These are phyloP conservation scores for Ajuga reptans DNA, from an alignment of 305 asterid genomes.

Conservation along the genomic window DNA sequence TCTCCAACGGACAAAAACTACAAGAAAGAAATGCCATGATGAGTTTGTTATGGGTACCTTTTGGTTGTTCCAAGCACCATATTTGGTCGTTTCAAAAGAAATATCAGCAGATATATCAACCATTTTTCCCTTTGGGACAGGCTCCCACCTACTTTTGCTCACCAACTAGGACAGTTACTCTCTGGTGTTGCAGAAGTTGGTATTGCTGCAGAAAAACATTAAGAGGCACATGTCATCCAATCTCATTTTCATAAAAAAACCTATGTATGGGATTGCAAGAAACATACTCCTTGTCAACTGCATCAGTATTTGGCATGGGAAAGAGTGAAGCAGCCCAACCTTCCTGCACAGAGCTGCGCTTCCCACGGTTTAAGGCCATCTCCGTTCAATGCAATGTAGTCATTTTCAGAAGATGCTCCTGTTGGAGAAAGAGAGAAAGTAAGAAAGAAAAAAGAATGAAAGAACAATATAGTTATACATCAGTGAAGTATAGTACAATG, in stretches of 20 bases:
- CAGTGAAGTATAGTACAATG: neutral
- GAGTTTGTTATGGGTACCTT: slow-evolving; percentile 42
- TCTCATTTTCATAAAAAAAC: slow-evolving; percentile 3
- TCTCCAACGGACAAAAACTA: too few species aligned
- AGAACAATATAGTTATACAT: neutral
- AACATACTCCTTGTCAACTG: slow-evolving; percentile 53
- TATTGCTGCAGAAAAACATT: slow-evolving; percentile 25
- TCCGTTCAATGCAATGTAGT: slow-evolving; percentile 68
- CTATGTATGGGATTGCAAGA: slow-evolving; percentile 17
- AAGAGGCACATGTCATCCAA: slow-evolving; percentile 16
- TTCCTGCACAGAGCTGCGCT: slow-evolving; percentile 46
- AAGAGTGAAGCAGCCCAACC: slow-evolving; percentile 38
- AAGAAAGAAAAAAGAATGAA: neutral
- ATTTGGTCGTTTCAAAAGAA: slow-evolving; percentile 40
- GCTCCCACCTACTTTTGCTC: slow-evolving; percentile 98
- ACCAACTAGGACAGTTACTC: slow-evolving; percentile 72
- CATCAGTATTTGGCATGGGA: slow-evolving; percentile 48
- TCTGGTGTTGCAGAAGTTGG: slow-evolving; percentile 41
- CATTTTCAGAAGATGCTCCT: slow-evolving; percentile 90
- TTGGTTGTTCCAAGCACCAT: slow-evolving; percentile 63
- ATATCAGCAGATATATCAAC: slow-evolving; percentile 40
- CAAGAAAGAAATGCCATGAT: neutral
- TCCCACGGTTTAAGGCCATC: slow-evolving; percentile 69
- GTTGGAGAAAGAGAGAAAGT: neutral
- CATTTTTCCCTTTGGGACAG: slow-evolving; percentile 56